Conservation (phyloP, 2,329 filamentous ascomycete genomes). For the Botryosphaeria dothidea region DNA sequence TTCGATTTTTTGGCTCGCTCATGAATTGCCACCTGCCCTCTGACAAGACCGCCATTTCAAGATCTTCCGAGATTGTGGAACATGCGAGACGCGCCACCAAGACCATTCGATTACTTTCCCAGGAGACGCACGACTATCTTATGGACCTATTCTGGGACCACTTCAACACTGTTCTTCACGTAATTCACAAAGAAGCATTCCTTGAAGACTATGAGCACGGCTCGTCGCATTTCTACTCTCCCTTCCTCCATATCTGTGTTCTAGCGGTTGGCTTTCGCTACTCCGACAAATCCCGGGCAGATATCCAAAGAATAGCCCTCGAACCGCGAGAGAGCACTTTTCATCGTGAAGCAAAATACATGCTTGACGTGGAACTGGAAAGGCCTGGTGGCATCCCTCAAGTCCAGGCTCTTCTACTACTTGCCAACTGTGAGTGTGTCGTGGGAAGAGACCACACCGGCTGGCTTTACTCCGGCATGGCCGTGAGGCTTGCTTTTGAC, state of each 20-base stretch:
- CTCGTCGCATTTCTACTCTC: constrained; percentile 52
- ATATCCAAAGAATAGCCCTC: constrained; percentile 51
- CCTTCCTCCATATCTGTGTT: constrained; percentile 55
- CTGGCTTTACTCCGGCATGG: constrained; percentile 53
- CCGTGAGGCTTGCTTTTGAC: constrained; percentile 9
- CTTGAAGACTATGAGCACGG: constrained; percentile 50
- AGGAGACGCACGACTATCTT: constrained; percentile 54
- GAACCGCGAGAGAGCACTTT: constrained; percentile 53
- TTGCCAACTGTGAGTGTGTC: constrained; percentile 57
- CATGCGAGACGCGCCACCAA: constrained; percentile 50
- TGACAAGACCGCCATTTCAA: constrained; percentile 29
- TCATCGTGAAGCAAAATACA: constrained; percentile 56
- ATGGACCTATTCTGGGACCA: constrained; percentile 54
- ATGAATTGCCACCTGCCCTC: constrained; percentile 57
- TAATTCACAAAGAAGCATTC: constrained; percentile 54
- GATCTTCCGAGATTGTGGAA: constrained; percentile 29
- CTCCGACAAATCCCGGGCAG: constrained; percentile 51
- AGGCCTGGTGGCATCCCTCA: constrained; percentile 54
- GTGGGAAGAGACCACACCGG: constrained; percentile 56
- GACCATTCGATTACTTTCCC: constrained; percentile 48
- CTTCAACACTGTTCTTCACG: constrained; percentile 53
- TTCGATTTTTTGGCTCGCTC: constrained; percentile 56
- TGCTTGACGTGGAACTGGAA: constrained; percentile 57
- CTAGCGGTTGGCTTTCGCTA: constrained; percentile 56
- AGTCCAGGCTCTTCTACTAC: constrained; percentile 53